Conservation (phyloP, 2,329 filamentous ascomycete genomes). For the Fusarium nematophilum region DNA sequence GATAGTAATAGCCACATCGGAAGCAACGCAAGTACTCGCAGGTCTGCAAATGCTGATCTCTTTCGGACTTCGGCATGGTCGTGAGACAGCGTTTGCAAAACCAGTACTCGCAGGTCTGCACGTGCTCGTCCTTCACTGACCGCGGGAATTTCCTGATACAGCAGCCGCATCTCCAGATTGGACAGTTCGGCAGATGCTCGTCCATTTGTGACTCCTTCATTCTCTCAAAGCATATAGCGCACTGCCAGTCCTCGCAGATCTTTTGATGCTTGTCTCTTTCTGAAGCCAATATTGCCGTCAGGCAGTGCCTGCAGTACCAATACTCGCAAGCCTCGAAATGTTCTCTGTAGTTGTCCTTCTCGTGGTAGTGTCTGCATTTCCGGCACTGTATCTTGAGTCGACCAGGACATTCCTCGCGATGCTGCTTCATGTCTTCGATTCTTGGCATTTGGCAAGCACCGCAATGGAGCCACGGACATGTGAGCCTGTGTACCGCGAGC, state of each 20-base stretch:
- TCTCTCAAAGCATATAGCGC: constrained; percentile 2
- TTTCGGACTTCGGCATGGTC: constrained; percentile 12
- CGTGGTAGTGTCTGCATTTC: too few relatives aligned
- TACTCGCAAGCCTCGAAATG: constrained; percentile 13
- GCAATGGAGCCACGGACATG: too few relatives aligned
- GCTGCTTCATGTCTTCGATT: too few relatives aligned
- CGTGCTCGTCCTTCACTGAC: constrained; percentile 14
- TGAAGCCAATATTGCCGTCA: constrained; percentile 2
- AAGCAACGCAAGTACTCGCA: constrained; percentile 14
- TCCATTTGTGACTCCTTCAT: too few relatives aligned
- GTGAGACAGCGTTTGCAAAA: constrained; percentile 4
- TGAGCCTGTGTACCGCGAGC: too few relatives aligned
- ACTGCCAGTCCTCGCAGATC: constrained; percentile 13
- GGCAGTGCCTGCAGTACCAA: constrained; percentile 10
- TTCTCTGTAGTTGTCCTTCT: too few relatives aligned
- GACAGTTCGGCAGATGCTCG: too few relatives aligned
- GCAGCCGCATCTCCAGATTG: too few relatives aligned
- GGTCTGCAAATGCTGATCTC: constrained; percentile 15
- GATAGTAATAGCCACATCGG: constrained; percentile 9
- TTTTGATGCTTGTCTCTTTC: constrained; percentile 6
- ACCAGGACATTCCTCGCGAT: too few relatives aligned
- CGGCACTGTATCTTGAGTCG: too few relatives aligned
- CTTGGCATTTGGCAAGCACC: too few relatives aligned
- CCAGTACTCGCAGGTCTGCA: constrained; percentile 19
- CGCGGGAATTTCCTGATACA: too few relatives aligned